These are phyloP conservation scores for Bathelium albidoporum DNA, from an alignment of 495 filamentous ascomycete species.

Conservation along the genomic window DNA sequence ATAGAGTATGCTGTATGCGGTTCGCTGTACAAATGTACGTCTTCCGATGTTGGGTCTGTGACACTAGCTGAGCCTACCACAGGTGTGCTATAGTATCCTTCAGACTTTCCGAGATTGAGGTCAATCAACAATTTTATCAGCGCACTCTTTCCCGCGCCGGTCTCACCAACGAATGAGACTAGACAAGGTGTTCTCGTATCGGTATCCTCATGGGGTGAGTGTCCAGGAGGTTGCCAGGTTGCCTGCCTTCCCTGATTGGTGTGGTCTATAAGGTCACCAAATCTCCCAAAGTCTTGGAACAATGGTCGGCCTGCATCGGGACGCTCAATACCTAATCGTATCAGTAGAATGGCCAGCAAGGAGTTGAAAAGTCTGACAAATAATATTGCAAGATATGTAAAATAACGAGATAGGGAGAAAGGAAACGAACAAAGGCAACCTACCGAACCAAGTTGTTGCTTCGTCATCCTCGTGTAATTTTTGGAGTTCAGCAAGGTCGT, in stretches of 20 bases:
- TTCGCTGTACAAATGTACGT: slow-evolving; percentile 56
- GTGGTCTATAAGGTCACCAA: slow-evolving; percentile 17
- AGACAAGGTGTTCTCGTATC: slow-evolving; percentile 28
- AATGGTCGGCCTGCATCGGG: slow-evolving; percentile 14
- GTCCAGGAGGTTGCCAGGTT: neutral
- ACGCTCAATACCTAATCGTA: slow-evolving; percentile 11
- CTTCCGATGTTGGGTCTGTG: slow-evolving; percentile 47
- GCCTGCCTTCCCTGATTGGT: neutral
- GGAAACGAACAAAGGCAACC: neutral
- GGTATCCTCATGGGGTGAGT: slow-evolving; percentile 7
- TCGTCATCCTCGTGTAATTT: slow-evolving; percentile 18
- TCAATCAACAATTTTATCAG: slow-evolving; percentile 46
- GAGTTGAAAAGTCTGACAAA: neutral
- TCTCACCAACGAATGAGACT: slow-evolving; percentile 36
- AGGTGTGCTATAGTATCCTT: slow-evolving; percentile 16
- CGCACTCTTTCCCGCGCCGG: slow-evolving; percentile 49
- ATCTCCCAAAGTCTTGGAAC: slow-evolving; percentile 21
- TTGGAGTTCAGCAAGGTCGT: slow-evolving; percentile 8
- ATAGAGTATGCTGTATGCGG: slow-evolving; percentile 36
- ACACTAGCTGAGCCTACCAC: slow-evolving; percentile 31
- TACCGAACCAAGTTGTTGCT: slow-evolving; percentile 19
- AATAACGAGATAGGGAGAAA: neutral
- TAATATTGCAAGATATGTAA: neutral
- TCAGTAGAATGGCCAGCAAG: neutral
- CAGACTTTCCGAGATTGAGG: slow-evolving; percentile 14